Evolutionary conservation across 306 rosid genomes (phyloP).

Genomic region (Potentilla sterilis): DNA sequence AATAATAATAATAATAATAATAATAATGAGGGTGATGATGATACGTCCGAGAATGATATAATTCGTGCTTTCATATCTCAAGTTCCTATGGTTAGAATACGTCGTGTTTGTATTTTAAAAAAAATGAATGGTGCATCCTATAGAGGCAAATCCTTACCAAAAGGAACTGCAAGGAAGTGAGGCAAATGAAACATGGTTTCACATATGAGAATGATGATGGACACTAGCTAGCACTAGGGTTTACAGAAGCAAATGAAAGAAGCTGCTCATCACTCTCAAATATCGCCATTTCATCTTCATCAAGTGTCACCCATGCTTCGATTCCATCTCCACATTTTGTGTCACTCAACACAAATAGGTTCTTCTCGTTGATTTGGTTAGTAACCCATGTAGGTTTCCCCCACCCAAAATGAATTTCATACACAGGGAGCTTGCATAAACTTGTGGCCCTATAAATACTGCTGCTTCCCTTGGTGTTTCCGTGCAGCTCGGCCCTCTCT

Average conservation of each 20-base stretch:
- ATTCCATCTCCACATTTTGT: conserved; percentile 6
- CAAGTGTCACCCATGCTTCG: conserved; percentile 5
- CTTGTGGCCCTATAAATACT: background rate
- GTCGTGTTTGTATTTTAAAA: too few species aligned
- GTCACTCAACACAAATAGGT: background rate
- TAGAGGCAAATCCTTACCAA: too few species aligned
- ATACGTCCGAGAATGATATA: too few species aligned
- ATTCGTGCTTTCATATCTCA: too few species aligned
- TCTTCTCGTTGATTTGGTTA: background rate
- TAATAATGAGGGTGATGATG: too few species aligned
- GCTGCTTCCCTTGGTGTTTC: background rate
- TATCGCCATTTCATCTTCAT: background rate
- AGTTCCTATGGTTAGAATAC: too few species aligned
- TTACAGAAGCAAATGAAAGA: background rate
- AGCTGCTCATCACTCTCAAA: background rate
- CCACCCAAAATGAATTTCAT: background rate
- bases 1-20: too few species aligned
- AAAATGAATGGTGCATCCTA: too few species aligned
- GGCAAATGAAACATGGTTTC: background rate
- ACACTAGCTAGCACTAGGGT: background rate
- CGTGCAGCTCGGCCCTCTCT: background rate
- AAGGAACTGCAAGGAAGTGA: too few species aligned
- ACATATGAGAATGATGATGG: background rate
- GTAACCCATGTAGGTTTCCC: background rate
- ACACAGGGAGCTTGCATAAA: background rate